Percentiles rank a stretch among this genome's conserved stretches.
phyloP scores from a whole-genome alignment of 108 stramenopile genomes.

The Conticribra guillardii region DNA sequence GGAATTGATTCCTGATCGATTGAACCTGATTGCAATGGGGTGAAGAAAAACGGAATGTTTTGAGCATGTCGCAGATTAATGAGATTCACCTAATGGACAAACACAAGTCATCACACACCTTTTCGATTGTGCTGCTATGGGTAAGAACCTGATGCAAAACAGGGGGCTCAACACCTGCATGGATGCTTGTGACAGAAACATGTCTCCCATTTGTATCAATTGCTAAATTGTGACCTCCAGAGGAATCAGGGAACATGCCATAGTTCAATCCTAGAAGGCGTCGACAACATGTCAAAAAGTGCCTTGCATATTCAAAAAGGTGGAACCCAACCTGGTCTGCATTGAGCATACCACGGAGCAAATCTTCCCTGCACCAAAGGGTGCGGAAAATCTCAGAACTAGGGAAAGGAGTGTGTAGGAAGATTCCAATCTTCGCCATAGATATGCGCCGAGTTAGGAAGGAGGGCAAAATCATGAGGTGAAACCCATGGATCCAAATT shows the following conservation, averaged over 20 bases:
- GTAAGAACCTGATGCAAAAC: slow-evolving; percentile 79
- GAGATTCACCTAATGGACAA: too few species aligned
- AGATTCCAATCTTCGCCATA: slow-evolving; percentile 92
- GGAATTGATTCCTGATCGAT: slow-evolving; percentile 73
- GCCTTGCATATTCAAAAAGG: slow-evolving; percentile 98
- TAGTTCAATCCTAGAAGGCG: slow-evolving; percentile 95
- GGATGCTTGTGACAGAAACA: slow-evolving; percentile 94
- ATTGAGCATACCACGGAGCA: slow-evolving; percentile 94
- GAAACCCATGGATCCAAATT: slow-evolving; percentile 99
- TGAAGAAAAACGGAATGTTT: too few species aligned
- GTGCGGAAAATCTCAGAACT: slow-evolving; percentile 96
- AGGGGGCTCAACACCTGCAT: slow-evolving; percentile 94
- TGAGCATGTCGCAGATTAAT: too few species aligned
- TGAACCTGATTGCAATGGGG: too few species aligned
- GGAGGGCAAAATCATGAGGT: slow-evolving; percentile 96
- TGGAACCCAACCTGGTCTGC: slow-evolving; percentile 99
- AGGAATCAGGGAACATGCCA: slow-evolving; percentile 90
- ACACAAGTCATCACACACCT: too few species aligned
- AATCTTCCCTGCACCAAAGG: slow-evolving; percentile 91
- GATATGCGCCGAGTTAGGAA: slow-evolving; percentile 87
- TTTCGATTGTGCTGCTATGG: slow-evolving; percentile 66
- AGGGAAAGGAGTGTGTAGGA: slow-evolving; percentile 99
- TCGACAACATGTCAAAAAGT: slow-evolving; percentile 97
- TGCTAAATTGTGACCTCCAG: slow-evolving; percentile 82
- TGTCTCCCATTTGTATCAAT: slow-evolving; percentile 95